Percentiles rank a stretch among this genome's conserved stretches.
These are phyloP conservation scores for Colletotrichum incanum DNA, from an alignment of 2,329 filamentous ascomycete genomes.

Conservation along the genomic window DNA sequence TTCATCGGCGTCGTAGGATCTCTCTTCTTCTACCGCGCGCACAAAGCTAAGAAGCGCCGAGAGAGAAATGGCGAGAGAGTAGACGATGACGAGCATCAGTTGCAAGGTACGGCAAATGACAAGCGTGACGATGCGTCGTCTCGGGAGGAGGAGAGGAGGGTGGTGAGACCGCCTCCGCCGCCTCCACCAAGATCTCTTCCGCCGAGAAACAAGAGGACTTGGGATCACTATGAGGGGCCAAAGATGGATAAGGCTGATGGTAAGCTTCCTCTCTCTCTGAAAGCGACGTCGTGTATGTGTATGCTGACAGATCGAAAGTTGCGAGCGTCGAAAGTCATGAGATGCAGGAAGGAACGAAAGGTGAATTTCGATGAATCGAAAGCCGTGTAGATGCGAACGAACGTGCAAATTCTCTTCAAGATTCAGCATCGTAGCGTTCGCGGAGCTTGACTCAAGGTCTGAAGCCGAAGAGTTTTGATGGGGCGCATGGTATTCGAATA, in stretches of 20 bases:
- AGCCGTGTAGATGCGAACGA: background rate
- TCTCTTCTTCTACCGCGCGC: conserved; percentile 47
- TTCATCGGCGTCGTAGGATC: conserved; percentile 46
- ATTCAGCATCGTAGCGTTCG: background rate
- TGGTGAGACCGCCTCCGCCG: conserved; percentile 3
- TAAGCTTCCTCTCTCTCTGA: background rate
- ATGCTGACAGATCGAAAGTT: conserved; percentile 3
- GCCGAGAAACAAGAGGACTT: conserved; percentile 19
- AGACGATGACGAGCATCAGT: conserved; percentile 17
- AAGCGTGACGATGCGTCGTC: conserved; percentile 21
- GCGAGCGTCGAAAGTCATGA: conserved; percentile 30
- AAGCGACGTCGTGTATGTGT: too few species aligned
- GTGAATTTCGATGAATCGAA: background rate
- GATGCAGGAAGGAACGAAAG: conserved; percentile 9
- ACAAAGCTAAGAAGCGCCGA: conserved; percentile 34
- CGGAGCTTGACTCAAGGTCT: background rate
- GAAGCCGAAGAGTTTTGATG: background rate
- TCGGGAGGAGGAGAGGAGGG: background rate
- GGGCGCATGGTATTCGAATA: background rate
- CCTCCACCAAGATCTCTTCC: background rate
- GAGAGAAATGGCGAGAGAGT: background rate
- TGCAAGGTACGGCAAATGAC: conserved; percentile 12
- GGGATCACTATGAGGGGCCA: conserved; percentile 11
- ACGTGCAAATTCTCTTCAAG: background rate
- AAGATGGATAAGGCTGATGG: conserved; percentile 21